Evolutionary conservation across 1,284 basidiomycete species (phyloP).

Genomic region (Neonothopanus nambi): DNA sequence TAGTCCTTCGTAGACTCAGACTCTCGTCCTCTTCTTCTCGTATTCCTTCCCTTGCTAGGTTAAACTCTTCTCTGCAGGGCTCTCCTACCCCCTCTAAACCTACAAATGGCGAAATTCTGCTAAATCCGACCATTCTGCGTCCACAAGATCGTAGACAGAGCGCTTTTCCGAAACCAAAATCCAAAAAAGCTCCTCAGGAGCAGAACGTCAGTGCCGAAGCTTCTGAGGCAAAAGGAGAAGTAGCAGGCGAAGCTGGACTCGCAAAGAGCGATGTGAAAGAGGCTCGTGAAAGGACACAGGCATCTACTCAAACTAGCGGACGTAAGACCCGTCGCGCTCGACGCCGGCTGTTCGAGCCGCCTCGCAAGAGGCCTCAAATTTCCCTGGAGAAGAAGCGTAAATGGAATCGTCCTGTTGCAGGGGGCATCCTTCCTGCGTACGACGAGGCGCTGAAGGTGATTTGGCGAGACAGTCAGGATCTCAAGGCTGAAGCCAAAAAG

Average conservation of each 20-base stretch:
- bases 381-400: conserved; percentile 29
- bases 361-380: conserved; percentile 9
- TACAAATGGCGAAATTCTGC: background rate
- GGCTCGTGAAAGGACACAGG: background rate
- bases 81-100: background rate
- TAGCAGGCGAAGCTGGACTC: no score
- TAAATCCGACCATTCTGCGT: background rate
- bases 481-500: conserved; percentile 36
- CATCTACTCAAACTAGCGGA: background rate
- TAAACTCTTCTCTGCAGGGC: no score
- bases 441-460: conserved; percentile 79
- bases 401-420: conserved; percentile 69
- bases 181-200: background rate
- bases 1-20: background rate
- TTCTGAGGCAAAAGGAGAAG: background rate
- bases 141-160: no score
- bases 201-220: no score
- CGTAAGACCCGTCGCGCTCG: background rate
- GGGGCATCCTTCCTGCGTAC: conserved; percentile 76
- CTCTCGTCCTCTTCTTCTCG: background rate
- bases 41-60: no score
- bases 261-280: background rate
- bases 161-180: background rate
- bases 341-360: background rate
- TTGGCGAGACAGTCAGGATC: conserved; percentile 44